Evolutionary conservation across 208 protist genomes (phyloP).

Genomic region (Strigomonas culicis): DNA sequence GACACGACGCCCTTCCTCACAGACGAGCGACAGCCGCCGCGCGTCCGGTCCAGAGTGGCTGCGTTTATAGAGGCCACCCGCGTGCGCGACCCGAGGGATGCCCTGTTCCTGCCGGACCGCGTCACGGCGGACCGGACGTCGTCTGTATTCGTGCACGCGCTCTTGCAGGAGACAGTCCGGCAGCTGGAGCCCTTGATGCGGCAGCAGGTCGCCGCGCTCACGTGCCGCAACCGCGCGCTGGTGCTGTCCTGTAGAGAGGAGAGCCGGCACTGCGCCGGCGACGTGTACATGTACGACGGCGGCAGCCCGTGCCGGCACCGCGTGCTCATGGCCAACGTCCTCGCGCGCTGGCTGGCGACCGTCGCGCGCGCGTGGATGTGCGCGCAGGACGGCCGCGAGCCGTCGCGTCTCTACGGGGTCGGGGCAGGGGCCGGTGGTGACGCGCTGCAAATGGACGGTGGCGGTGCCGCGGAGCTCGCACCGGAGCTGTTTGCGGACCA

Average conservation of each 20-base stretch:
- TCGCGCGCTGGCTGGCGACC: not conserved
- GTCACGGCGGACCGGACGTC: not conserved
- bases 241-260: not conserved
- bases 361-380: not conserved
- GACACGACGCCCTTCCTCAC: slow-evolving; percentile 1
- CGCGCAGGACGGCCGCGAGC: not conserved
- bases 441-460: not conserved
- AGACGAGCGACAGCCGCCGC: not conserved
- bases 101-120: not conserved
- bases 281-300: slow-evolving; percentile 6
- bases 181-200: not conserved
- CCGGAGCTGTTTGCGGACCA: not conserved
- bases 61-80: not conserved
- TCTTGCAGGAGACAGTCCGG: not conserved
- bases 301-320: not conserved
- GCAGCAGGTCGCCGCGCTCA: not conserved
- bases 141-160: not conserved
- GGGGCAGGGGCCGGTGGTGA: not conserved
- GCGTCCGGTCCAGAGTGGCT: not conserved
- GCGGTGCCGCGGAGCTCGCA: not conserved
- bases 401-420: slow-evolving; percentile 1
- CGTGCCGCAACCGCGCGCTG: not conserved
- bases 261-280: not conserved
- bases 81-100: not conserved
- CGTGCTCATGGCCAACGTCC: not conserved